These are phyloP conservation scores for Quercus cerris DNA, from an alignment of 306 rosid species.

Conservation along the genomic window DNA sequence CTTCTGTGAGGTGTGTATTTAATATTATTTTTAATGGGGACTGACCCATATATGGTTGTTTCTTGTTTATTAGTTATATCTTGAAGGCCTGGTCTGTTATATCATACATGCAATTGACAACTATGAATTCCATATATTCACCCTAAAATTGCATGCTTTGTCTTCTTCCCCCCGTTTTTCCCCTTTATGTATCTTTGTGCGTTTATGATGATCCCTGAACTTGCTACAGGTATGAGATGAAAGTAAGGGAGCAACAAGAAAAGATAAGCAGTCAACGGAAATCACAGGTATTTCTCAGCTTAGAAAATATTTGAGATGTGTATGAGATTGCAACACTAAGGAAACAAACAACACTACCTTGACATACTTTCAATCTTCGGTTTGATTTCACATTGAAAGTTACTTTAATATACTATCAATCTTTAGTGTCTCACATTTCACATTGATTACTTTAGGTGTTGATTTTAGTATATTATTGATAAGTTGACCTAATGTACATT, in stretches of 20 bases:
- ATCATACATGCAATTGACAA: background rate
- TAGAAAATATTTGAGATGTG: slow-evolving; percentile 6
- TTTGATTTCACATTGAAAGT: no score
- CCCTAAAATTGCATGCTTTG: background rate
- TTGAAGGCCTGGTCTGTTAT: background rate
- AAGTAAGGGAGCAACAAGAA: slow-evolving; percentile 92
- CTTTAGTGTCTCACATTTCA: background rate
- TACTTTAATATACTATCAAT: no score
- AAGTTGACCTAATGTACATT: background rate
- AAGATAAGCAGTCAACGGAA: slow-evolving; percentile 72
- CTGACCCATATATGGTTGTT: background rate
- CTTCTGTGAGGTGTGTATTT: slow-evolving; percentile 5
- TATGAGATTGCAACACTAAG: slow-evolving; percentile 6
- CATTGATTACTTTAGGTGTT: background rate
- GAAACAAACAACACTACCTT: background rate
- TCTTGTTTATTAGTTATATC: background rate
- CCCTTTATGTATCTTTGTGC: background rate
- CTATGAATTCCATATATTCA: background rate
- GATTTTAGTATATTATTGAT: background rate
- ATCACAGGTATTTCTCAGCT: slow-evolving; percentile 56
- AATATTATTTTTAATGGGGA: background rate
- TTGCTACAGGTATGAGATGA: slow-evolving; percentile 78
- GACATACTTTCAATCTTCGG: background rate
- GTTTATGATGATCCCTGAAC: slow-evolving; percentile 22
- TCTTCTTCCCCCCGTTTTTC: background rate